These are phyloP conservation scores for Craterostigma plantagineum DNA, from an alignment of 257 asterid species.

Conservation along the genomic window DNA sequence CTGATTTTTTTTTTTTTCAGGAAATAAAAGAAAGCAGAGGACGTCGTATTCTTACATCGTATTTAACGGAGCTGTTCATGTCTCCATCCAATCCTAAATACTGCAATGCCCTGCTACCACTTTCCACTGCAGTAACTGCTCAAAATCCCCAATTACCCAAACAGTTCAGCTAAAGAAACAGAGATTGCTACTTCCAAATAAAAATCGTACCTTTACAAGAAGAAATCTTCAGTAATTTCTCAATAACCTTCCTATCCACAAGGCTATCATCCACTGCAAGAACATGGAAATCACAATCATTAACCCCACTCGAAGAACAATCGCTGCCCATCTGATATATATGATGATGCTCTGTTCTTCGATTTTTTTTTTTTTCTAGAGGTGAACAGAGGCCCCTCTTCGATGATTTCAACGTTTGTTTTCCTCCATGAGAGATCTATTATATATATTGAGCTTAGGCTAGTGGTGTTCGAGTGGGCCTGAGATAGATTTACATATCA, in stretches of 20 bases:
- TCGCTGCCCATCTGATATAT: too few species aligned
- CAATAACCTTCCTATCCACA: constrained; percentile 46
- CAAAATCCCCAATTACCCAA: constrained; percentile 4
- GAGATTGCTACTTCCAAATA: neutral
- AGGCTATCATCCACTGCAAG: constrained; percentile 54
- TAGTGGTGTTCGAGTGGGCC: too few species aligned
- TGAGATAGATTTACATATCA: too few species aligned
- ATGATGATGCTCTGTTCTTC: too few species aligned
- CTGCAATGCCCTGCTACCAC: constrained; percentile 81
- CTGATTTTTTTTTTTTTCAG: neutral
- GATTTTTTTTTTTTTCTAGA: too few species aligned
- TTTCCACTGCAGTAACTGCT: constrained; percentile 82
- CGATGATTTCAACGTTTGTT: too few species aligned
- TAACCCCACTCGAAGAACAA: too few species aligned
- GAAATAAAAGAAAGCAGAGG: neutral
- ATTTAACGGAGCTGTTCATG: constrained; percentile 25
- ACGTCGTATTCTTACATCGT: constrained; percentile 28
- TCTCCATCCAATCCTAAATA: constrained; percentile 70
- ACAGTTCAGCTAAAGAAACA: neutral
- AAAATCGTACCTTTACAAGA: constrained; percentile 21
- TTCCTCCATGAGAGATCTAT: too few species aligned
- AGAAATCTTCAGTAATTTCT: constrained; percentile 33
- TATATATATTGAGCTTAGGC: too few species aligned
- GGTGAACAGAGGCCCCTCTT: too few species aligned
- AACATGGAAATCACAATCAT: constrained; percentile 35